Evolutionary conservation across 2,329 filamentous ascomycete genomes (phyloP).

Genomic region (Talaromyces piceae): DNA sequence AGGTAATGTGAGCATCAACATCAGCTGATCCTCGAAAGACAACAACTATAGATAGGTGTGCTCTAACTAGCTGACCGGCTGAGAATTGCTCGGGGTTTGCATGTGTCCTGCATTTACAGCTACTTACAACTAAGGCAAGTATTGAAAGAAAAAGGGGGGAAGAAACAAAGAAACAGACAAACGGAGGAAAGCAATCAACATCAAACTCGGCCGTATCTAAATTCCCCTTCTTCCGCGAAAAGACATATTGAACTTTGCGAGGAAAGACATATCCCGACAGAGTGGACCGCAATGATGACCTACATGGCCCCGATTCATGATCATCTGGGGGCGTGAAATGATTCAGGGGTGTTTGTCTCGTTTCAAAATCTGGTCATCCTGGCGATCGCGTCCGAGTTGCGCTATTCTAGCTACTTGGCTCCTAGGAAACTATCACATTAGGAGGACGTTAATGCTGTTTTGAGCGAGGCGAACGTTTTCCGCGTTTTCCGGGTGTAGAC

Average conservation of each 20-base stretch:
- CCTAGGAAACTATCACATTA: not conserved
- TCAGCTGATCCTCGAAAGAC: not conserved
- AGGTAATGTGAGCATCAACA: not conserved
- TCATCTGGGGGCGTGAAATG: not conserved
- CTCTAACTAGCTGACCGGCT: not conserved
- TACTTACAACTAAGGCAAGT: not conserved
- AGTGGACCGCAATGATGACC: slow-evolving; percentile 27
- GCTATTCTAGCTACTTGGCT: not conserved
- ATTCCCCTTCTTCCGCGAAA: not conserved
- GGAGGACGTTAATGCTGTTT: not conserved
- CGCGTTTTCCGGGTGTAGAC: too few species aligned
- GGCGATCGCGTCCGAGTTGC: not conserved
- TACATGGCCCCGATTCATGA: too few species aligned
- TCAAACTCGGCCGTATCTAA: not conserved
- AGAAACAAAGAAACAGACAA: too few species aligned
- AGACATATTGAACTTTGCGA: not conserved
- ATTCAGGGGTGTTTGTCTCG: not conserved
- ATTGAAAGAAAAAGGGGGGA: too few species aligned
- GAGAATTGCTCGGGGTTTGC: not conserved
- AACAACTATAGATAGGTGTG: too few species aligned
- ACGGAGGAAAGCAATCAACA: not conserved
- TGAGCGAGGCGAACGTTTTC: not conserved
- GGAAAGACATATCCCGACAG: not conserved
- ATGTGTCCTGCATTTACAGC: not conserved
- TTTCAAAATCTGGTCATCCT: not conserved